These are phyloP conservation scores for Porpolomopsis calyptriformis DNA, from an alignment of 768 basidiomycete species.

Conservation along the genomic window DNA sequence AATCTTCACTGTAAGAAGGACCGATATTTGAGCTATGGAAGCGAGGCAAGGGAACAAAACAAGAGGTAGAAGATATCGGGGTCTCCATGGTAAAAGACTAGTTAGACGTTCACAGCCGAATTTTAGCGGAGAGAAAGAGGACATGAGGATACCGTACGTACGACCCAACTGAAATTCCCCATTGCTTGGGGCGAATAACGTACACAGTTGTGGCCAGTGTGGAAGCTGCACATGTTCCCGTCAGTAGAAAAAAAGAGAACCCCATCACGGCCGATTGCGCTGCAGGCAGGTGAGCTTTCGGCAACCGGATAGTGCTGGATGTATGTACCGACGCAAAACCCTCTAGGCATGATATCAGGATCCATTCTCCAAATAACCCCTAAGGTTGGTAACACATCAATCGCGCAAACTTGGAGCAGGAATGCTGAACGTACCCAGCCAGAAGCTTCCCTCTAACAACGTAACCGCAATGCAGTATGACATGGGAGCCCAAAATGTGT, in stretches of 20 bases:
- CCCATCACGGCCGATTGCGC: constrained; percentile 37
- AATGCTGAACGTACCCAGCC: constrained; percentile 36
- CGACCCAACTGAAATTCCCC: constrained; percentile 24
- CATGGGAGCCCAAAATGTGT: constrained; percentile 38
- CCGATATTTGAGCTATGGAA: constrained; percentile 30
- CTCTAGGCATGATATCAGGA: constrained; percentile 44
- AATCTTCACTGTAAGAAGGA: constrained; percentile 35
- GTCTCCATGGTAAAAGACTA: constrained; percentile 43
- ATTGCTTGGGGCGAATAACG: constrained; percentile 33
- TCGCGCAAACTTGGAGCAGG: background rate
- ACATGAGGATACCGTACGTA: no score
- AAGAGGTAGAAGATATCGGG: constrained; percentile 32
- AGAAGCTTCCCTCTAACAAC: constrained; percentile 45
- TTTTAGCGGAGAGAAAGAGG: background rate
- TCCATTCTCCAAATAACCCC: constrained; percentile 59
- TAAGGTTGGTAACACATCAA: constrained; percentile 14
- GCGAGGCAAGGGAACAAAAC: constrained; percentile 39
- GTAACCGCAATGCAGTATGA: constrained; percentile 41
- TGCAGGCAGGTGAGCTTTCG: constrained; percentile 10
- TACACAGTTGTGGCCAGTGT: constrained; percentile 33
- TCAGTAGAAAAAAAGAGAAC: constrained; percentile 32
- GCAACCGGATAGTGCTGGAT: background rate
- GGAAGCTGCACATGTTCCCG: constrained; percentile 34
- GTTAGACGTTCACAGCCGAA: background rate
- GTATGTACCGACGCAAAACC: constrained; percentile 46